Conservation (phyloP, 768 basidiomycete genomes). For the Pulveroboletus ravenelii region DNA sequence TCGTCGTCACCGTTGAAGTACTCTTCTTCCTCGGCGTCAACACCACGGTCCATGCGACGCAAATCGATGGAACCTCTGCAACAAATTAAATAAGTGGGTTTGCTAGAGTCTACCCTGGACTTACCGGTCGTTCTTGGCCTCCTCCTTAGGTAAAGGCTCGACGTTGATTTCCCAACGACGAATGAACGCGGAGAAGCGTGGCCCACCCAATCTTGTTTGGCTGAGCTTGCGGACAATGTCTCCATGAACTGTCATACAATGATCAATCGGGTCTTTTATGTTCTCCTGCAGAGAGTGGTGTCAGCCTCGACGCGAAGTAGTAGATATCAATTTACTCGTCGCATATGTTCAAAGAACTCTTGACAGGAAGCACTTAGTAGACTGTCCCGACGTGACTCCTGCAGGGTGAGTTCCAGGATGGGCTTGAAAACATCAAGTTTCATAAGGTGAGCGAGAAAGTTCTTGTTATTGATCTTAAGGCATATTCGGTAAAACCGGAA, state of each 20-base stretch:
- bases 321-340: conserved; percentile 53
- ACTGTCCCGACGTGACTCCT: conserved; percentile 85
- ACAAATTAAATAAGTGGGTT: conserved; percentile 8
- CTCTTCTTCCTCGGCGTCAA: conserved; percentile 82
- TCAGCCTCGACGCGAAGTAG: conserved; percentile 4
- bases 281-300: conserved; percentile 59
- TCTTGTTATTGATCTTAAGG: conserved; percentile 76
- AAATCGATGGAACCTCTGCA: conserved; percentile 39
- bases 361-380: conserved; percentile 92
- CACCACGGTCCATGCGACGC: conserved; percentile 38
- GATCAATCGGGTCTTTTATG: conserved; percentile 76
- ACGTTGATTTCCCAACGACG: conserved; percentile 90
- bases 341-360: conserved; percentile 91
- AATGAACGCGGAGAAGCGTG: conserved; percentile 69
- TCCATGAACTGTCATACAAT: conserved; percentile 78
- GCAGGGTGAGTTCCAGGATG: conserved; percentile 76
- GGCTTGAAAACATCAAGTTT: conserved; percentile 83
- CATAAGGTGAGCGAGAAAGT: conserved; percentile 67
- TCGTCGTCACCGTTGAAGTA: conserved; percentile 92
- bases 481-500: conserved; percentile 89
- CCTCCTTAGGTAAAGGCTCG: conserved; percentile 61
- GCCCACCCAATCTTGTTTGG: conserved; percentile 53
- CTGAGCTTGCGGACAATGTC: conserved; percentile 60
- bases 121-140: conserved; percentile 50
- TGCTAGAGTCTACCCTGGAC: conserved; percentile 14